These are phyloP conservation scores for Aspergillus quadrilineatus DNA, from an alignment of 2,329 filamentous ascomycete genomes.

Conservation along the genomic window DNA sequence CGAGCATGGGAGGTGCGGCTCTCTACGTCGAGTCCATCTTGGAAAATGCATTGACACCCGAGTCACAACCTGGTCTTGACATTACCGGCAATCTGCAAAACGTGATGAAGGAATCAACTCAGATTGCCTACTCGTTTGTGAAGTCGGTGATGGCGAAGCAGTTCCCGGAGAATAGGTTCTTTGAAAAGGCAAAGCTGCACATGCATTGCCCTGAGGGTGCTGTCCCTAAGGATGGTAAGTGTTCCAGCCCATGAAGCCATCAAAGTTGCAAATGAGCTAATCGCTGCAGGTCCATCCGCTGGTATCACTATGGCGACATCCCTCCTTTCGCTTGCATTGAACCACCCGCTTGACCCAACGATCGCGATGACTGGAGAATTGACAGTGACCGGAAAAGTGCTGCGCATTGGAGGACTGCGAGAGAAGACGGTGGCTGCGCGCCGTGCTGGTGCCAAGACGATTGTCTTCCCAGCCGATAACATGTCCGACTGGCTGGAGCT, in stretches of 20 bases:
- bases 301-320: conserved; percentile 99
- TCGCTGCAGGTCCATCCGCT: conserved; percentile 64
- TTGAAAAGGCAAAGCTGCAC: conserved; percentile 92
- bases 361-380: conserved; percentile 98
- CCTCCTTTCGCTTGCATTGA: conserved; percentile 78
- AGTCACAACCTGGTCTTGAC: conserved; percentile 75
- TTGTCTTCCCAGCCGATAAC: conserved; percentile 95
- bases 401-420: conserved; percentile 87
- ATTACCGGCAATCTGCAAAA: conserved; percentile 92
- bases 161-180: conserved; percentile 90
- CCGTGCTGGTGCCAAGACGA: conserved; percentile 84
- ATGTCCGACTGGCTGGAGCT: conserved; percentile 96
- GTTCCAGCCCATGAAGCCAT: neutral
- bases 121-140: conserved; percentile 93
- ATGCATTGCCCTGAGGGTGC: conserved; percentile 96
- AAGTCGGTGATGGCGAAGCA: conserved; percentile 82
- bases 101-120: conserved; percentile 97
- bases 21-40: conserved; percentile 97
- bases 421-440: conserved; percentile 97
- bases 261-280: conserved; percentile 13
- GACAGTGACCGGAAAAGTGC: conserved; percentile 93
- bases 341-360: conserved; percentile 74
- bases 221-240: conserved; percentile 80
- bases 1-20: conserved; percentile 91
- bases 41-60: conserved; percentile 72